A percentile compares a stretch with the other conserved stretches of the same genome.
Conservation (phyloP, 1,284 basidiomycete species). For the Heterobasidion occidentale region DNA sequence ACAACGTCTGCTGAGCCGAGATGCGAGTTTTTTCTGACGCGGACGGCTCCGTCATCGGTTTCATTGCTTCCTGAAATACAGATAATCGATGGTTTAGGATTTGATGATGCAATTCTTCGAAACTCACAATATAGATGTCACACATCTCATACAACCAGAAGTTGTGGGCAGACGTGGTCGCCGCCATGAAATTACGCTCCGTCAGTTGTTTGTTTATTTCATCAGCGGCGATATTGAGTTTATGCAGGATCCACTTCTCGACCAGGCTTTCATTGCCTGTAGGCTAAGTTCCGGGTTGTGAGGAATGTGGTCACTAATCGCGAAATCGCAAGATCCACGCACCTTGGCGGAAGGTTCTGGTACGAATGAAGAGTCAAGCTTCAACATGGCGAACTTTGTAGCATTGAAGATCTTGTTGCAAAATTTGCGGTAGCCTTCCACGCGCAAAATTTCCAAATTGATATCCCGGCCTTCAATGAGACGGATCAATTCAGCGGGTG, state of each 20-base stretch:
- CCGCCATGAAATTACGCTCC: conserved; percentile 89
- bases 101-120: not conserved
- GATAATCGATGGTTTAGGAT: not conserved
- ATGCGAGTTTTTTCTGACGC: conserved; percentile 54
- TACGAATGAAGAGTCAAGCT: conserved; percentile 78
- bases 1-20: conserved; percentile 94
- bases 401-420: conserved; percentile 99
- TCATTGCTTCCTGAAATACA: conserved; percentile 81
- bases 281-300: conserved; percentile 37
- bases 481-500: not conserved
- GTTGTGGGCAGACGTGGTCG: conserved; percentile 81
- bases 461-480: conserved; percentile 72
- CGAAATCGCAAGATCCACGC: conserved; percentile 8
- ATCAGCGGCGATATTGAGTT: conserved; percentile 76
- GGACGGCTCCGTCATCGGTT: conserved; percentile 86
- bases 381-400: conserved; percentile 96
- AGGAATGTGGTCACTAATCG: not conserved
- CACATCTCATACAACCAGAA: conserved; percentile 99
- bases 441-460: conserved; percentile 91
- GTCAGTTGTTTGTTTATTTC: conserved; percentile 75
- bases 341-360: conserved; percentile 69
- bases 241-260: conserved; percentile 95
- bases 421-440: conserved; percentile 99
- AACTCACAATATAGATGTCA: conserved; percentile 91
- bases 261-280: conserved; percentile 88